Conservation (phyloP, 1,139 yeast species). For the Geotrichum phurueaensis region DNA sequence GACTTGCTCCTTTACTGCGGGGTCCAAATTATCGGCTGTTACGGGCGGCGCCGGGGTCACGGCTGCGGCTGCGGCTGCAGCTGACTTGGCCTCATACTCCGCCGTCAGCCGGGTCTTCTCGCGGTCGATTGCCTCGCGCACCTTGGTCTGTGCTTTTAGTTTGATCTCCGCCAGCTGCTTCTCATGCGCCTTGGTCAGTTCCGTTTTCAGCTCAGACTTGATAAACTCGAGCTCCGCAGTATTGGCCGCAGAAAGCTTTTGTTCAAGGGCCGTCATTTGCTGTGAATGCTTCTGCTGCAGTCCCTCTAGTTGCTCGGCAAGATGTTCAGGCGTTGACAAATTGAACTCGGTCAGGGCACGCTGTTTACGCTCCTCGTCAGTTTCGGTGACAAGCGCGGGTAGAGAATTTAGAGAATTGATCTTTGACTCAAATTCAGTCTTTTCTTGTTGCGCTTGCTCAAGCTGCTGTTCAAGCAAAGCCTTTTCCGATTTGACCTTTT, state of each 20-base stretch:
- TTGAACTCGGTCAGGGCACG: neutral
- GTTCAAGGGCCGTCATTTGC: neutral
- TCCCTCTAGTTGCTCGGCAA: neutral
- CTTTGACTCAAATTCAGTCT: neutral
- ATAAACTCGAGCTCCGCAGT: conserved; percentile 24
- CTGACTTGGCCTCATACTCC: conserved; percentile 2
- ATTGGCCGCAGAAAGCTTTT: conserved; percentile 7
- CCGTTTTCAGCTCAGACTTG: conserved; percentile 7
- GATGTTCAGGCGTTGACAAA: neutral
- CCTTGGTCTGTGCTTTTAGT: neutral
- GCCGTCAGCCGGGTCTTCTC: neutral
- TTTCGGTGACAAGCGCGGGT: neutral
- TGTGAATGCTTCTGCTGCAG: neutral
- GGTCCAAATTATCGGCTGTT: neutral
- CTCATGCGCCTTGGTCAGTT: conserved; percentile 6
- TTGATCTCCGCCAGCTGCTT: conserved; percentile 11
- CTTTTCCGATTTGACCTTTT: neutral
- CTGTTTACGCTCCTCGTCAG: neutral
- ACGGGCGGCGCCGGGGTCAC: neutral
- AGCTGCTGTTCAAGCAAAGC: neutral
- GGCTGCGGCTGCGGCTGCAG: neutral
- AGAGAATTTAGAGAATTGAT: neutral
- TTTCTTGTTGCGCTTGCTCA: neutral
- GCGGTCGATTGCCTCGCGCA: neutral
- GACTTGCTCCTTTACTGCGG: conserved; percentile 6